Percentiles rank a stretch among this genome's conserved stretches.
Conservation (phyloP, 495 filamentous ascomycete genomes). For the Penicillium lividum region DNA sequence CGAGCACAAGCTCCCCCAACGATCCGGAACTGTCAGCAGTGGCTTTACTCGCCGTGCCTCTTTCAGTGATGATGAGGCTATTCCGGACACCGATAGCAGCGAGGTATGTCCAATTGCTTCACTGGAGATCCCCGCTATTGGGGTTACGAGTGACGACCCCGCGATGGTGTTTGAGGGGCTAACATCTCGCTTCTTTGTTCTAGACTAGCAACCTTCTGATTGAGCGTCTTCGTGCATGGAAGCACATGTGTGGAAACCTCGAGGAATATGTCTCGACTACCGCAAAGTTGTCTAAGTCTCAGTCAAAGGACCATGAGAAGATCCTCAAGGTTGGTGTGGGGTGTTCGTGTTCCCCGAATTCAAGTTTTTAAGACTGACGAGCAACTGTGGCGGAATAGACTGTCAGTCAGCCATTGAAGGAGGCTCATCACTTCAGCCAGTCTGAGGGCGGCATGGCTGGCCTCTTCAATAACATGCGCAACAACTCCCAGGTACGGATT, state of each 20-base stretch:
- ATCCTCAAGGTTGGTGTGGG: slow-evolving; percentile 70
- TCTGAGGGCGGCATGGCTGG: slow-evolving; percentile 78
- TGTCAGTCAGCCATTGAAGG: slow-evolving; percentile 79
- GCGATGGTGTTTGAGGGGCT: slow-evolving; percentile 7
- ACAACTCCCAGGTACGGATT: slow-evolving; percentile 76
- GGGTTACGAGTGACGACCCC: neutral
- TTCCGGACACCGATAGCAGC: slow-evolving; percentile 77
- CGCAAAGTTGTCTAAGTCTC: slow-evolving; percentile 78
- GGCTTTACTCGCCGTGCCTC: slow-evolving; percentile 41
- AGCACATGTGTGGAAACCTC: slow-evolving; percentile 86
- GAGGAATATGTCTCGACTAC: slow-evolving; percentile 84
- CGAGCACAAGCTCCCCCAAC: slow-evolving; percentile 51
- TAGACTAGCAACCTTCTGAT: slow-evolving; percentile 75
- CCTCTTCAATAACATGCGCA: slow-evolving; percentile 89
- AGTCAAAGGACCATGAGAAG: slow-evolving; percentile 94
- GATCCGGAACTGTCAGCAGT: slow-evolving; percentile 56
- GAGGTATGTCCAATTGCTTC: slow-evolving; percentile 52
- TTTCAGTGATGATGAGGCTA: slow-evolving; percentile 60
- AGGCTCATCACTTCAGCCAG: slow-evolving; percentile 91
- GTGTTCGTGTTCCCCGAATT: neutral
- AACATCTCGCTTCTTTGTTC: slow-evolving; percentile 13
- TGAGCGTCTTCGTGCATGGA: slow-evolving; percentile 90
- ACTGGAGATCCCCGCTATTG: neutral
- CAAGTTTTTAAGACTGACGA: slow-evolving; percentile 1
- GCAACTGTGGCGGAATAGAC: slow-evolving; percentile 52